Conservation (phyloP, 495 filamentous ascomycete genomes). For the Gamarada debralockiae region DNA sequence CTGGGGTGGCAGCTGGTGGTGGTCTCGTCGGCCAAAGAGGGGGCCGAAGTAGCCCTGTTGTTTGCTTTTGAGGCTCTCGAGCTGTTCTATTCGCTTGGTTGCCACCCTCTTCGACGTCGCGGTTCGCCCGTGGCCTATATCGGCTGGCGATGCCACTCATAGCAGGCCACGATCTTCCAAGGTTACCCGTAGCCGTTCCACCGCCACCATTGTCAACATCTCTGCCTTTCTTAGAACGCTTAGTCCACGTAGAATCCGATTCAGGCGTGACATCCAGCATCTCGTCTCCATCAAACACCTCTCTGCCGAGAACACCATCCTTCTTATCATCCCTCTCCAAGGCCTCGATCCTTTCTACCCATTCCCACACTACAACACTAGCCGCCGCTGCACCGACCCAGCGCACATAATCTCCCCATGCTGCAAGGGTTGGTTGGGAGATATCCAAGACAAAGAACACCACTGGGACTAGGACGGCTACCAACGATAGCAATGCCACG, state of each 20-base stretch:
- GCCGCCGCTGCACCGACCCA: slow-evolving; percentile 97
- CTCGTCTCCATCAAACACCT: slow-evolving; percentile 96
- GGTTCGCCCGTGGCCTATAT: slow-evolving; percentile 32
- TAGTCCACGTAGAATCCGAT: slow-evolving; percentile 31
- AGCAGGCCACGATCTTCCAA: slow-evolving; percentile 41
- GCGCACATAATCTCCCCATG: slow-evolving; percentile 95
- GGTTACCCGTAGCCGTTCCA: slow-evolving; percentile 23
- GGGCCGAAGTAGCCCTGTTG: slow-evolving; percentile 4
- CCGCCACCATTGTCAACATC: slow-evolving; percentile 2
- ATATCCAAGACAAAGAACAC: slow-evolving; percentile 97
- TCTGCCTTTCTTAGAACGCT: slow-evolving; percentile 2
- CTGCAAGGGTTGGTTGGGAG: slow-evolving; percentile 76
- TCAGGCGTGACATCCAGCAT: slow-evolving; percentile 75
- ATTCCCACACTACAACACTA: slow-evolving; percentile 98
- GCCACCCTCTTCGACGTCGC: slow-evolving; percentile 22
- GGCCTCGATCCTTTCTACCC: slow-evolving; percentile 98
- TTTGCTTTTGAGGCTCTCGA: slow-evolving; percentile 4
- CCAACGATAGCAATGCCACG: slow-evolving; percentile 74
- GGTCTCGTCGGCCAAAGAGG: slow-evolving; percentile 25
- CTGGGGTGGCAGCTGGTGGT: slow-evolving; percentile 21
- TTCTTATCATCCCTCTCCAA: slow-evolving; percentile 94
- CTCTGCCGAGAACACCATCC: slow-evolving; percentile 88
- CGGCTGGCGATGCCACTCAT: slow-evolving; percentile 38
- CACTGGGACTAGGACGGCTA: slow-evolving; percentile 80
- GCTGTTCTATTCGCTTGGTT: slow-evolving; percentile 3